Evolutionary conservation across 2,329 filamentous ascomycete species (phyloP).

Genomic region (Colletotrichum australisinense): DNA sequence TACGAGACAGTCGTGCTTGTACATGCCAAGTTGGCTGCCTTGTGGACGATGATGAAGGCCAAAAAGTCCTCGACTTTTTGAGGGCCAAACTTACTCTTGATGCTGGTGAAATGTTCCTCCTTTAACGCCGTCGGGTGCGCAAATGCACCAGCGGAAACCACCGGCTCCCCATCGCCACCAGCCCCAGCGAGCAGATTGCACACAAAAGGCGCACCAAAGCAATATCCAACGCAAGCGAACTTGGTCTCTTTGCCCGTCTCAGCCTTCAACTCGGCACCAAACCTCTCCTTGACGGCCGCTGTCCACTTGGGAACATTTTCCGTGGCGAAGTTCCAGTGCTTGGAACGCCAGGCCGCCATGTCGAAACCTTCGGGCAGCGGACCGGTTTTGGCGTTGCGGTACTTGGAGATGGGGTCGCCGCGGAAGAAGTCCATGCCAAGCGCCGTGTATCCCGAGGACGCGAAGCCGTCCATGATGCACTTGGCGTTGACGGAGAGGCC

Average conservation of each 20-base stretch:
- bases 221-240: constrained; percentile 55
- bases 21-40: neutral
- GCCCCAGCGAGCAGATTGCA: constrained; percentile 41
- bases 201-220: constrained; percentile 58
- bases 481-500: constrained; percentile 55
- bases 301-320: constrained; percentile 58
- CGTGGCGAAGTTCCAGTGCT: constrained; percentile 55
- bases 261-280: constrained; percentile 40
- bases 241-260: constrained; percentile 40
- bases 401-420: constrained; percentile 56
- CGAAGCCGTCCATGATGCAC: constrained; percentile 59
- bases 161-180: constrained; percentile 17
- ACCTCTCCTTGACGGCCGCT: constrained; percentile 48
- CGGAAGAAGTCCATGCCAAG: constrained; percentile 58
- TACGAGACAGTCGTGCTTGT: neutral
- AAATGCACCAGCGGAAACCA: constrained; percentile 57
- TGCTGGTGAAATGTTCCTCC: constrained; percentile 54
- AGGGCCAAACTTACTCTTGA: constrained; percentile 44
- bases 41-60: too few species aligned
- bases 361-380: constrained; percentile 52
- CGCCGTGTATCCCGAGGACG: constrained; percentile 54
- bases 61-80: neutral
- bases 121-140: constrained; percentile 63
- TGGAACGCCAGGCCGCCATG: constrained; percentile 58
- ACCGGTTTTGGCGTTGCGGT: constrained; percentile 44